Evolutionary conservation across 768 basidiomycete species (phyloP).

Genomic region (Auricularia auricula-judae): DNA sequence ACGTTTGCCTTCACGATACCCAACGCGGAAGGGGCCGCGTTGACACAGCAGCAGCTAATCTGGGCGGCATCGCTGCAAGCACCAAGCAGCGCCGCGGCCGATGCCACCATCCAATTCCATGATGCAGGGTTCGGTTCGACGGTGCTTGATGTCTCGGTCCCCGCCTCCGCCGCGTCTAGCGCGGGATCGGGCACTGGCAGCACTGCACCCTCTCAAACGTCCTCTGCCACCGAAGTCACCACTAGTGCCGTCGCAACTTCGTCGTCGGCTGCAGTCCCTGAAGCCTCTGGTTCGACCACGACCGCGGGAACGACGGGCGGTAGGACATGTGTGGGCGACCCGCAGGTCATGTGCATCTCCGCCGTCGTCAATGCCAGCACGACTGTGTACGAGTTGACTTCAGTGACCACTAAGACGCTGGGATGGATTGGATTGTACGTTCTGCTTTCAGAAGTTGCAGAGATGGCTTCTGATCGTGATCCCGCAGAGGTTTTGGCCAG

Average conservation of each 20-base stretch:
- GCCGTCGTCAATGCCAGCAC: constrained; percentile 30
- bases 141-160: constrained; percentile 37
- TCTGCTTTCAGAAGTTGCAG: no score
- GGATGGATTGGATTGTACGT: neutral
- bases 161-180: constrained; percentile 11
- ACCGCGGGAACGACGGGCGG: neutral
- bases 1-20: constrained; percentile 41
- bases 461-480: no score
- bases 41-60: constrained; percentile 35
- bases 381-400: neutral
- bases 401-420: neutral
- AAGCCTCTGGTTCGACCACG: neutral
- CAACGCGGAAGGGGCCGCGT: constrained; percentile 30
- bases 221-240: constrained; percentile 8
- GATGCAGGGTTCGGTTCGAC: constrained; percentile 36
- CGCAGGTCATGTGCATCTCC: constrained; percentile 37
- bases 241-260: constrained; percentile 14
- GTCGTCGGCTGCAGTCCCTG: neutral
- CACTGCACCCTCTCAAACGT: constrained; percentile 4
- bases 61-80: constrained; percentile 44
- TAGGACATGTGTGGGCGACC: neutral
- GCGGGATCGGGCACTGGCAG: neutral
- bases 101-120: constrained; percentile 32
- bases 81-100: constrained; percentile 33
- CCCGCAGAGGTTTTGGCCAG: neutral